Evolutionary conservation across 2,329 filamentous ascomycete genomes (phyloP), one percentile per base, ranked within the genome.

Genomic region (Colletotrichum sublineola): DNA sequence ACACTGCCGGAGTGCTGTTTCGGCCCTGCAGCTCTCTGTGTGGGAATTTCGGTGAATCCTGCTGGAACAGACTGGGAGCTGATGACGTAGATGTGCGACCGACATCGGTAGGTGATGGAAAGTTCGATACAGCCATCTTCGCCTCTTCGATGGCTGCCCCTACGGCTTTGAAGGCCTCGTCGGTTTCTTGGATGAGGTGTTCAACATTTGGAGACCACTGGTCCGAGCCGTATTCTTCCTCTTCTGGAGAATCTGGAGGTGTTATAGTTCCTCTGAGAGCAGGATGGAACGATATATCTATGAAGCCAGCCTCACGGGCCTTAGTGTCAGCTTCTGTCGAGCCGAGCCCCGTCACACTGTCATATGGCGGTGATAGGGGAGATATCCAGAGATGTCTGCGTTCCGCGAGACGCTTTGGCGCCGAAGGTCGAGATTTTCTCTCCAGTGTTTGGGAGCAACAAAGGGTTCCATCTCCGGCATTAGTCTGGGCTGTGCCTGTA

Each of bases 111-210:
- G 56, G 20, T 11, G 42, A 31, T 12, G 66, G 50, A 4, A 71
- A 73, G 50, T 56, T 71, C n/a, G 76, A 77, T n/a, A 78, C 77
- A 24, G 76, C 71, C 29, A 78, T 71, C 68, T 79, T 79, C 24
- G 81, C 80, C 64, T 86, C 81, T 46, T 79, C 79, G 50, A 88
- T 77, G 24, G 82, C 82, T 63, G 77, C 79, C 3, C 82, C 84
- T 33, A 86, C 82, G 15, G 83, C 81, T 76, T 83, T 82, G 78
- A 88, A 88, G 38, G 86, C 85, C 68, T 85, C 81, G 72, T 89
- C 86, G 5, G 86, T 84, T 75, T 88, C 83, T 73, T 81, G 79
- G 58, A 87, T 85, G 73, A 89, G 81, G 73, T 84, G 80, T 64
- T 85, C 81, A 3, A 86, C 79, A 68, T 82, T 82, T 50, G 83